Evolutionary conservation across 441 rosid species (phyloP), one percentile per base, ranked within the genome.

Genomic region (Gossypium schwendimanii): DNA sequence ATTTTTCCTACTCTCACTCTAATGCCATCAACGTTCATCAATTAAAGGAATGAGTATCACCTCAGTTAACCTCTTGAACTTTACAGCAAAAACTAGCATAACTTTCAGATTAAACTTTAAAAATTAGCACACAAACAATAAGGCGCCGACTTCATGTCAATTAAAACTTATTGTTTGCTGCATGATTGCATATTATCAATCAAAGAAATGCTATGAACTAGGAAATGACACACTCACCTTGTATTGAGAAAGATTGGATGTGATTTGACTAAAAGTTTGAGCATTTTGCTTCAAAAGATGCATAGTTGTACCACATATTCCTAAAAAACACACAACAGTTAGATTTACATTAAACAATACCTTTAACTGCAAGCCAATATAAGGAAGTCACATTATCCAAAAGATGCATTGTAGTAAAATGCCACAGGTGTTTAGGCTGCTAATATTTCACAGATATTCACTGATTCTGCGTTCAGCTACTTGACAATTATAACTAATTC

Each of bases 251-350:
- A 93, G 87, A 78, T 96, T 96, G 67, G 88, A 82, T 74, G 85
- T 77, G 71, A 96, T 96, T 79, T 84, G 90, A 81, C 76, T 79
- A 79, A 96, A 84, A 54, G 89, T 87, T 81, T 84, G 85, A 70
- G 76, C 79, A 79, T 91, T 96, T 81, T 91, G 92, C 73, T 90
- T 91, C 83, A 96, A 82, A 31, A 88, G 91, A 80, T 80, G 87
- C 79, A 83, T 77, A 52, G 87, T 73, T 64, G 82, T 75, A 21
- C 89, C 84, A 73, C 85, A 85, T 73, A 86, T 76, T 78, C 91
- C 98, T 91, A 88, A 72, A 61, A 31, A 76, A 26, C 8, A 80
- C 76, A 78, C 36, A 73, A 18, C 21, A 63, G 74, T 70, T 67
- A 74, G 11, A 60, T 70, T 21, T 60, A 26, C n/a, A 11, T 41